Evolutionary conservation across 331 rosid genomes (phyloP).

Genomic region (Dryas integrifolia): DNA sequence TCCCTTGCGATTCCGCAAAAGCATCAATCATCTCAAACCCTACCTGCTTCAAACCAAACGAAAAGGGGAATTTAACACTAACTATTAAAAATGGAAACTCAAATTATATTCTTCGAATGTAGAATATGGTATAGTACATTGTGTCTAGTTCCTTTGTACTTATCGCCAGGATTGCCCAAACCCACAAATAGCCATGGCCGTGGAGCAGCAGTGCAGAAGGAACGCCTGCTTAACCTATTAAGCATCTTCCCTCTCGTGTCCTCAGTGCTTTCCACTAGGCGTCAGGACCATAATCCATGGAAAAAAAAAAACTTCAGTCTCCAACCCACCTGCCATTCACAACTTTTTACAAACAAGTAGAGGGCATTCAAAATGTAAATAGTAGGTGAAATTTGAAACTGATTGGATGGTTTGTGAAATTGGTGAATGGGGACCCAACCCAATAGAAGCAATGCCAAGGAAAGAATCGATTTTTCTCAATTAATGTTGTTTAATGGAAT

Average conservation of each 20-base stretch:
- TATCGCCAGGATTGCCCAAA: constrained; percentile 81
- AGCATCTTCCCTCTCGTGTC: constrained; percentile 40
- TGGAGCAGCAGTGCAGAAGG: constrained; percentile 41
- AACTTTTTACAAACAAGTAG: not conserved
- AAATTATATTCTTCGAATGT: not conserved
- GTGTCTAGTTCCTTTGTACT: constrained; percentile 82
- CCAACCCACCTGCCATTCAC: not conserved
- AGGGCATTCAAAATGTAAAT: not conserved
- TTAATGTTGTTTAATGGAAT: not conserved
- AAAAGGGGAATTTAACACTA: not conserved
- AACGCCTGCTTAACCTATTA: constrained; percentile 41
- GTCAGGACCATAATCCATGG: not conserved
- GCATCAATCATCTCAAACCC: constrained; percentile 90
- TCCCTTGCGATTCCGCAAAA: constrained; percentile 68
- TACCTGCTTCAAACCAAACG: constrained; percentile 44
- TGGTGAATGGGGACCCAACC: not conserved
- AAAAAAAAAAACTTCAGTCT: not conserved
- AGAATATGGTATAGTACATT: constrained; percentile 37
- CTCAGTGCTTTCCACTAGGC: constrained; percentile 2
- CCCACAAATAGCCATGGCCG: constrained; percentile 82
- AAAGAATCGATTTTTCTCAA: not conserved
- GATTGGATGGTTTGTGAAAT: not conserved
- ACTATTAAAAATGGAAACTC: not conserved
- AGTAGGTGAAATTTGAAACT: not conserved
- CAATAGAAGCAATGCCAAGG: not conserved